These are phyloP conservation scores for Leccinellum luteum DNA, from an alignment of 768 basidiomycete species.

Conservation along the genomic window DNA sequence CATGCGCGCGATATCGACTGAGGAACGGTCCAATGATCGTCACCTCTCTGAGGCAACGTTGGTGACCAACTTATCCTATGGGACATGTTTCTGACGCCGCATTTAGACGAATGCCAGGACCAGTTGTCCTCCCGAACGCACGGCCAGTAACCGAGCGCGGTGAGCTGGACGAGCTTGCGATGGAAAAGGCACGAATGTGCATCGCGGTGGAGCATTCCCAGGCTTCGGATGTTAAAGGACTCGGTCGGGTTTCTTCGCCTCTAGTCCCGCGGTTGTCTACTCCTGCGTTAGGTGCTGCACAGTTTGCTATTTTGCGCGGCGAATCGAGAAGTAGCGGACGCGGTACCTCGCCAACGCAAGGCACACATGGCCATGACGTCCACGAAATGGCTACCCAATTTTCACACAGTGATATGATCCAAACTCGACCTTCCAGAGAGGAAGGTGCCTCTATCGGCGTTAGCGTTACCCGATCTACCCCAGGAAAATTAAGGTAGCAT, in stretches of 20 bases:
- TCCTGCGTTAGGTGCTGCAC: neutral
- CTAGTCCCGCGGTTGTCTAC: neutral
- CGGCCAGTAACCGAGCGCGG: neutral
- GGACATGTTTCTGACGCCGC: neutral
- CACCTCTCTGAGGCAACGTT: neutral
- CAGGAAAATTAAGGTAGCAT: neutral
- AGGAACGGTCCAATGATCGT: neutral
- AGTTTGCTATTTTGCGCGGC: neutral
- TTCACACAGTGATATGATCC: neutral
- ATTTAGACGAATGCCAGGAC: slow-evolving; percentile 1
- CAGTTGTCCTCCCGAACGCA: neutral
- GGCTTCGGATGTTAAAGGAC: neutral
- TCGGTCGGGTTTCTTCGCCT: neutral
- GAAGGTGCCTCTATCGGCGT: neutral
- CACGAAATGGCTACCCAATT: neutral
- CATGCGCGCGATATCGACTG: neutral
- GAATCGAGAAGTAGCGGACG: neutral
- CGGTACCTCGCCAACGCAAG: neutral
- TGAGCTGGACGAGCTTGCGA: neutral
- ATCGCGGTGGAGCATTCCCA: neutral
- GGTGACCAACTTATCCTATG: neutral
- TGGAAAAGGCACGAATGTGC: neutral
- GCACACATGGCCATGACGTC: neutral
- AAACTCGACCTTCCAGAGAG: neutral
- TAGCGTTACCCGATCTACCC: neutral